Evolutionary conservation across 1,139 yeast species (phyloP), one percentile per base, ranked within the genome.

Genomic region (Candida glucosophila): DNA sequence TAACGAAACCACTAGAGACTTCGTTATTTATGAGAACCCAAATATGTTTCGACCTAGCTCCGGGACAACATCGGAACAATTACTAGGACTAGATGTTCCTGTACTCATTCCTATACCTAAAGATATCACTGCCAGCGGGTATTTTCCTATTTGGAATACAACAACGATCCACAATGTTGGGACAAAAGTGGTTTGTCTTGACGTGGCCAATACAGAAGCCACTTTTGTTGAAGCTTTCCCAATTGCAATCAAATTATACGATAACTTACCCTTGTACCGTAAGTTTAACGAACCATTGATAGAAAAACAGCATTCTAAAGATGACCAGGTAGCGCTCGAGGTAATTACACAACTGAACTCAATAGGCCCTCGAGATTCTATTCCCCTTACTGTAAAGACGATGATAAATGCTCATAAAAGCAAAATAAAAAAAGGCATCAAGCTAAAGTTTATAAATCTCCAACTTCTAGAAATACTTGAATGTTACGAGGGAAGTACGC

Each of bases 41-140:
- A 40, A 50, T 36, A 44, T 52, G 12, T 64, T 50, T 34, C 40
- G 55, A 12, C 67, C 69, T 1, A 52, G 59, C 1, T 40, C 49
- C 24, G 67, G 64, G 3, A 45, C 49, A 18, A 53, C 63, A 28
- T 46, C 46, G 18, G 50, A 56, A 26, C 55, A 53, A 19, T 38
- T 69, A 14, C 38, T 75, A 6, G 81, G 77, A 0, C 41, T 75
- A 17, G 81, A 76, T 37, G 45, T 77, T 4, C 83, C 83, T 0
- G 48, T 77, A 22, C 51, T 76, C 7, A 61, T 77, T 17, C 76
- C 76, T 0, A 44, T 77, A n/a, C 76, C 75, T 1, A 62, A 59
- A 29, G 73, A 72, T 30, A 55, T 73, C 5, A 53, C 62, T 6
- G 62, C 76, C 11, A 58, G 67, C 30, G 68, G 69, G 2, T 45